These are phyloP conservation scores for Talaromyces liani DNA, from an alignment of 495 filamentous ascomycete genomes.

Conservation along the genomic window DNA sequence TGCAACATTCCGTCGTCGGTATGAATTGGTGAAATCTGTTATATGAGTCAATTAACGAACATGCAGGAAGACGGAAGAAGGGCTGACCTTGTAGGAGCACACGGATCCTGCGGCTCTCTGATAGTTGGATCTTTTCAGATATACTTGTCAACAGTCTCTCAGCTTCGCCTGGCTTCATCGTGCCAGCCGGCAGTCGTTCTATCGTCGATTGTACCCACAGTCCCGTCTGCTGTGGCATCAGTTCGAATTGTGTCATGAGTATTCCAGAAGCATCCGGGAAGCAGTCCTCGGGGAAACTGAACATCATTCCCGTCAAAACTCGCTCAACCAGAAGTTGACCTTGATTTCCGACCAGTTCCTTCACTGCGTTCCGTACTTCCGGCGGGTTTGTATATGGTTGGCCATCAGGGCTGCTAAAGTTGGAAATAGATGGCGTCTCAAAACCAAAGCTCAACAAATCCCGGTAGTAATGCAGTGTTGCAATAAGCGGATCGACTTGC, in stretches of 20 bases:
- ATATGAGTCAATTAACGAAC: not conserved
- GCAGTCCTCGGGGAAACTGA: conserved; percentile 89
- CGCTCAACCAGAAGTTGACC: conserved; percentile 78
- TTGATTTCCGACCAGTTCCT: conserved; percentile 57
- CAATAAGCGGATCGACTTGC: conserved; percentile 82
- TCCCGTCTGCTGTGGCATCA: conserved; percentile 70
- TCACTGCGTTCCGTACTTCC: conserved; percentile 64
- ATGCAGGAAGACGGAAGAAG: not conserved
- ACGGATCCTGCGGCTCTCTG: conserved; percentile 77
- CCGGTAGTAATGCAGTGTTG: conserved; percentile 86
- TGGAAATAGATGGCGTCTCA: conserved; percentile 65
- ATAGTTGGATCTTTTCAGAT: conserved; percentile 55
- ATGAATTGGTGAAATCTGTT: conserved; percentile 85
- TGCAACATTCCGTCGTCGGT: conserved; percentile 86
- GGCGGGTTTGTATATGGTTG: conserved; percentile 43
- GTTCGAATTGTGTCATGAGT: conserved; percentile 79
- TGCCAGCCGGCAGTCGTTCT: conserved; percentile 73
- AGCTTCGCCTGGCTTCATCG: conserved; percentile 57
- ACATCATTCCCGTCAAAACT: conserved; percentile 96
- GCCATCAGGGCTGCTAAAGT: conserved; percentile 42
- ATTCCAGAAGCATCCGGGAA: conserved; percentile 90
- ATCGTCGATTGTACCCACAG: conserved; percentile 77
- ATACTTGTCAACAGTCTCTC: conserved; percentile 60
- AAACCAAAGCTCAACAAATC: conserved; percentile 88
- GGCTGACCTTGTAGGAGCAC: conserved; percentile 64